phyloP scores from a whole-genome alignment of 2,329 filamentous ascomycete genomes.

The Aspergillus floridensis region DNA sequence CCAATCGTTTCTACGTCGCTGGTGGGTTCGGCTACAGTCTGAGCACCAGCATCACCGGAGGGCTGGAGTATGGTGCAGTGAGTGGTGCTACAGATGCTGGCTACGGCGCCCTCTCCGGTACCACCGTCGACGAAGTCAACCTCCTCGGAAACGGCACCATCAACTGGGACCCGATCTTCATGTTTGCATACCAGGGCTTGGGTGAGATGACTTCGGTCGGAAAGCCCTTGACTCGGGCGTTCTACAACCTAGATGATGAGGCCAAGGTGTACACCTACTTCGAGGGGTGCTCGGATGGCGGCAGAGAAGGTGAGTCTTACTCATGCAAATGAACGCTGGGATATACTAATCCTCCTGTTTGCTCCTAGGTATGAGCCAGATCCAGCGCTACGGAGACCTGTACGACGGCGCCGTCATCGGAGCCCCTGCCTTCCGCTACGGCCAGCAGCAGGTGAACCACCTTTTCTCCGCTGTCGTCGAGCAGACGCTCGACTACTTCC shows the following conservation, averaged over 20 bases:
- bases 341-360: not conserved
- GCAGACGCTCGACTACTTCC: conserved; percentile 42
- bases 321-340: not conserved
- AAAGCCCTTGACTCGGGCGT: conserved; percentile 43
- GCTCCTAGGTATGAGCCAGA: conserved; percentile 43
- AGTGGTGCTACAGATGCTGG: conserved; percentile 45
- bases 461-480: conserved; percentile 40
- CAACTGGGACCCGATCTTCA: conserved; percentile 30
- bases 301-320: conserved; percentile 40
- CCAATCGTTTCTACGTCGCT: conserved; percentile 46
- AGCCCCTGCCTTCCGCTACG: conserved; percentile 49
- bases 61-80: conserved; percentile 45
- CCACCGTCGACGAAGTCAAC: conserved; percentile 36
- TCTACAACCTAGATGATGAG: conserved; percentile 34
- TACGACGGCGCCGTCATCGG: conserved; percentile 49
- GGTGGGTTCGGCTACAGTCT: conserved; percentile 47
- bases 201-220: conserved; percentile 52
- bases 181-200: conserved; percentile 48
- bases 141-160: conserved; percentile 48
- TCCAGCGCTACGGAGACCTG: conserved; percentile 50
- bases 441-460: conserved; percentile 45
- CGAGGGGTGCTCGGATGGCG: conserved; percentile 56
- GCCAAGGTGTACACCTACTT: conserved; percentile 47
- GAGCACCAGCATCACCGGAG: conserved; percentile 35
- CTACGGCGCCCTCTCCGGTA: conserved; percentile 41